These are phyloP conservation scores for Cladophialophora yegresii DNA, from an alignment of 2,329 filamentous ascomycete species.

Conservation along the genomic window DNA sequence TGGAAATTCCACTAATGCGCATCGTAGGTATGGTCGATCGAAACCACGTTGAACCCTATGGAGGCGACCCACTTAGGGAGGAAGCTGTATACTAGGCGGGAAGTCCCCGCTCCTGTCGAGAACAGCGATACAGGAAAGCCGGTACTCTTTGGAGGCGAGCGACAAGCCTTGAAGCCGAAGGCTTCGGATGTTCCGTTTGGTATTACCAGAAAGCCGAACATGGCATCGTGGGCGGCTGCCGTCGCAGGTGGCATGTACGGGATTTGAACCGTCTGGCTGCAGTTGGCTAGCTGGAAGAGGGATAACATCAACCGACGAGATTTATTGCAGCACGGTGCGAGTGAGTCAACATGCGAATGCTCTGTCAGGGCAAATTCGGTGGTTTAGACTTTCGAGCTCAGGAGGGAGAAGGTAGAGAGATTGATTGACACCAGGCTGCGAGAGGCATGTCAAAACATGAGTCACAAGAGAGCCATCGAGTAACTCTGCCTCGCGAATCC, in stretches of 20 bases:
- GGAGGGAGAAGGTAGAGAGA: constrained; percentile 11
- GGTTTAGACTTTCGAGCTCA: constrained; percentile 17
- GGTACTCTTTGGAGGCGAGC: constrained; percentile 21
- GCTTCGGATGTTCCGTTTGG: constrained; percentile 38
- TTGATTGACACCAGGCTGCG: constrained; percentile 1
- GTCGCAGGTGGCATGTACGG: constrained; percentile 40
- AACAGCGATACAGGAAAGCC: constrained; percentile 41
- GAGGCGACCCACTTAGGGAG: constrained; percentile 42
- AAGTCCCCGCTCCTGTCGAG: constrained; percentile 39
- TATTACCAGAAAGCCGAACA: constrained; percentile 33
- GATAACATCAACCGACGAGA: constrained; percentile 23
- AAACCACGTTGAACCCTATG: constrained; percentile 41
- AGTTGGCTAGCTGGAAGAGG: constrained; percentile 22
- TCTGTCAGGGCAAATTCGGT: constrained; percentile 20
- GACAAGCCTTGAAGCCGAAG: constrained; percentile 26
- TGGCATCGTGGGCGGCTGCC: constrained; percentile 35
- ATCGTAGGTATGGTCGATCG: constrained; percentile 37
- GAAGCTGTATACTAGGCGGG: constrained; percentile 40
- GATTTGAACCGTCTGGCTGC: constrained; percentile 6
- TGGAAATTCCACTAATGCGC: constrained; percentile 34
- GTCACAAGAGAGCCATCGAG: background rate
- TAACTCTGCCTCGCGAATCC: too few species aligned
- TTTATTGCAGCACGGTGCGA: constrained; percentile 20
- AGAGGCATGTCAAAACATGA: background rate
- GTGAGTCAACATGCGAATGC: constrained; percentile 18